These are phyloP conservation scores for Persicaria tinctoria DNA, from an alignment of 148 eudicot genomes.

Conservation along the genomic window DNA sequence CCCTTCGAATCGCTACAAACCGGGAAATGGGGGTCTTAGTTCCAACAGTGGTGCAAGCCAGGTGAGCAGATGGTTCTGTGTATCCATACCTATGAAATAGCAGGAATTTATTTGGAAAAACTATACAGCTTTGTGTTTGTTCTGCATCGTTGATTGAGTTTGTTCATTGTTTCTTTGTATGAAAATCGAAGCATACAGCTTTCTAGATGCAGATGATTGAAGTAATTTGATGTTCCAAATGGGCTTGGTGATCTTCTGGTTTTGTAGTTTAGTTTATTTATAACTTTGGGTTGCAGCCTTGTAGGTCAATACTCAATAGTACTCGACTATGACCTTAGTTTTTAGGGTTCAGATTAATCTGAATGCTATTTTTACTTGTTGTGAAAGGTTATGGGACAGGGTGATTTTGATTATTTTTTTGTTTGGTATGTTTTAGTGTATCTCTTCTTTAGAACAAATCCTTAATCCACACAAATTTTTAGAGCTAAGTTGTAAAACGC, in stretches of 20 bases:
- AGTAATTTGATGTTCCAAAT: background rate
- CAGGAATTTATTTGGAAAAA: background rate
- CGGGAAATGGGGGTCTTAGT: slow-evolving; percentile 24
- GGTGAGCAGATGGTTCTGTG: slow-evolving; percentile 31
- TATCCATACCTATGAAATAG: background rate
- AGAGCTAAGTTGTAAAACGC: background rate
- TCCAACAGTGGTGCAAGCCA: slow-evolving; percentile 22
- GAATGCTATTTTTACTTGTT: slow-evolving; percentile 1
- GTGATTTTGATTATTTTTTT: too few species aligned
- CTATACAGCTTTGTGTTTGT: background rate
- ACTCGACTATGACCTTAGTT: background rate
- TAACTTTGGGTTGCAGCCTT: background rate
- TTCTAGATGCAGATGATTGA: background rate
- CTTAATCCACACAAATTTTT: background rate
- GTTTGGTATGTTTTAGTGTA: background rate
- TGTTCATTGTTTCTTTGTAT: background rate
- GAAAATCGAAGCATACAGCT: background rate
- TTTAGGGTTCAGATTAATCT: background rate
- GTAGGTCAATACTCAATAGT: background rate
- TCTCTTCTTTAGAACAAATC: background rate
- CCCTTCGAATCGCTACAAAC: slow-evolving; percentile 23
- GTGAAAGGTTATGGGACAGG: background rate
- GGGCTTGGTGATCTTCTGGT: background rate
- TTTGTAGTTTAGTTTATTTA: background rate
- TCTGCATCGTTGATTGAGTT: background rate